A percentile compares a stretch with the other conserved stretches of the same genome.
Evolutionary conservation across 2,329 filamentous ascomycete species (phyloP).

Genomic region (Xylariaceae sp.): DNA sequence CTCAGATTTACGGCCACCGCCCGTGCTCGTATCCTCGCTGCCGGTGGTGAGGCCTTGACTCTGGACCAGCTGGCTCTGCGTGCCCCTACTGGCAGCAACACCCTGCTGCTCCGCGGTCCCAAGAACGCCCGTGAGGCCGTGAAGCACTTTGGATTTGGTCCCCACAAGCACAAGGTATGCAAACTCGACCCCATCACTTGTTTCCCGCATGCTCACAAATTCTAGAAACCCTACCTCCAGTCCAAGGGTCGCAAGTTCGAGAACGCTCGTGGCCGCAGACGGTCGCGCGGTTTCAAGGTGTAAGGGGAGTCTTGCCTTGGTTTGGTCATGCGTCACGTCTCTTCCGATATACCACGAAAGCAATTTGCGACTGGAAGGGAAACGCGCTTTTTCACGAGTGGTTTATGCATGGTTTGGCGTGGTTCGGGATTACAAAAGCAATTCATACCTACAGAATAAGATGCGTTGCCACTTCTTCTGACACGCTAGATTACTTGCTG

Average conservation of each 20-base stretch:
- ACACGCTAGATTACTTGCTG: constrained; percentile 12
- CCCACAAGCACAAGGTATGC: constrained; percentile 93
- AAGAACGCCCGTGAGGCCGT: constrained; percentile 98
- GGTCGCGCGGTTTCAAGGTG: constrained; percentile 99
- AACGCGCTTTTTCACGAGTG: constrained; percentile 37
- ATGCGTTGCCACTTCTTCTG: constrained; percentile 35
- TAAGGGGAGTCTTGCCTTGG: constrained; percentile 59
- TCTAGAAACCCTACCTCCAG: constrained; percentile 90
- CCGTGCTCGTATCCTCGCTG: constrained; percentile 88
- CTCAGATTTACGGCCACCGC: constrained; percentile 96
- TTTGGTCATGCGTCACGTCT: constrained; percentile 36
- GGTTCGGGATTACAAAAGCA: constrained; percentile 48
- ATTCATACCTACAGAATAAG: constrained; percentile 36
- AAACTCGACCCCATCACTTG: not conserved
- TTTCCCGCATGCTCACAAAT: constrained; percentile 8
- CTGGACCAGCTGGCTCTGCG: constrained; percentile 96
- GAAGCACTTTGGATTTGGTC: constrained; percentile 99
- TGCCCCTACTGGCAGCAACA: constrained; percentile 95
- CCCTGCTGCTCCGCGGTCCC: constrained; percentile 92
- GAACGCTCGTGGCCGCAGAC: constrained; percentile 96
- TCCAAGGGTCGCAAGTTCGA: constrained; percentile 99
- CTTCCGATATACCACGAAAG: constrained; percentile 36
- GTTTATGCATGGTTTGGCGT: constrained; percentile 49
- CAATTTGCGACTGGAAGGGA: constrained; percentile 32
- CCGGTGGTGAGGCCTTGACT: constrained; percentile 92